Evolutionary conservation across 139 green algal genomes (phyloP), one percentile per base, ranked within the genome.

Genomic region (Volvox africanus): DNA sequence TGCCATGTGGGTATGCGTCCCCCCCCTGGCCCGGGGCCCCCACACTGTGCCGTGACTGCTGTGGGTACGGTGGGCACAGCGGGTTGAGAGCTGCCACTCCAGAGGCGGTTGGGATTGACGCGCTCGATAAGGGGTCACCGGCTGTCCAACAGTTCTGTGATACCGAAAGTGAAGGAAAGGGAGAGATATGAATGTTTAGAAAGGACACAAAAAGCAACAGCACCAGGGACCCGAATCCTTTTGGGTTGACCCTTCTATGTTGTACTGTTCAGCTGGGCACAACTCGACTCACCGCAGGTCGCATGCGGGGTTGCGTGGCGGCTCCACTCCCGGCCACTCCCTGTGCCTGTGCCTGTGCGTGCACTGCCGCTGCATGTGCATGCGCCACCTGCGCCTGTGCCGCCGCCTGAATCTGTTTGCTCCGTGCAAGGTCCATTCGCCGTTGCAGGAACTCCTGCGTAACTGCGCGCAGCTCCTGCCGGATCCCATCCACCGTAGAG

Each of bases 401-500:
- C 2, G 80, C 28, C 55, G 55, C 80, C 26, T 30, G 30, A 32
- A 50, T 32, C 61, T 61, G 81, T 18, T 67, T 22, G 32, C 82
- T 75, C 1, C 24, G 82, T 36, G 62, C 61, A 65, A n/a, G 36
- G 1, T n/a, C 86, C 86, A 90, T 90, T 50, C 86, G 86, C 18
- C 50, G n/a, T 24, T 90, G 71, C 30, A 90, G 50, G 18, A 90
- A 67, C 86, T 90, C 86, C 30, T 76, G 86, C 22, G 86, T 90
- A 20, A 90, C 86, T 0, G 22, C 73, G 1, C 86, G 71, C 71
- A 90, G 69, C 73, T 90, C 86, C 73, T 83, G 73, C 3, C 86
- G 86, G 50, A 90, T 90, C 50, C 86, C 73, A 32, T 90, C 86
- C 86, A 90, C 71, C 14, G 86, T 90, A 22, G 73, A 61, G 50